Evolutionary conservation across 164 flowering plant species (phyloP).

Genomic region (Brasenia schreberi): DNA sequence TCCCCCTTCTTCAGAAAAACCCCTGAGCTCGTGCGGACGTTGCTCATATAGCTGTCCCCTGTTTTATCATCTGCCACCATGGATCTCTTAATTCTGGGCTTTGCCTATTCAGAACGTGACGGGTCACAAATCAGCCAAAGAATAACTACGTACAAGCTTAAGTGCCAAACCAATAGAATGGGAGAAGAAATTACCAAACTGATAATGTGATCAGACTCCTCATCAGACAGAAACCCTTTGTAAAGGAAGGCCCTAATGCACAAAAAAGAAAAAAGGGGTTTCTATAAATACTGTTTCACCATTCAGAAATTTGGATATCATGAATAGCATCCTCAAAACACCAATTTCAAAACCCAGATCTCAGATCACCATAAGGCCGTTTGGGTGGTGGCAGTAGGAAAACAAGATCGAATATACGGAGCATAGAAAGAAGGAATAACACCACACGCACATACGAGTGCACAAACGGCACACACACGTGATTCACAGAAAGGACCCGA

Average conservation of each 20-base stretch:
- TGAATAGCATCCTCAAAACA: no score
- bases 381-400: no score
- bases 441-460: no score
- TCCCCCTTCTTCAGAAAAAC: slow-evolving; percentile 65
- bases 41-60: slow-evolving; percentile 70
- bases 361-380: no score
- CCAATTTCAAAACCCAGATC: no score
- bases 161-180: not conserved
- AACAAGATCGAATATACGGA: no score
- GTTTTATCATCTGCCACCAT: slow-evolving; percentile 92
- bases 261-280: not conserved
- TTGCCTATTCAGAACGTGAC: slow-evolving; percentile 33
- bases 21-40: slow-evolving; percentile 89
- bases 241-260: slow-evolving; percentile 61
- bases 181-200: slow-evolving; percentile 10
- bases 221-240: slow-evolving; percentile 48
- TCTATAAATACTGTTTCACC: no score
- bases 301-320: no score
- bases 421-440: no score
- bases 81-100: slow-evolving; percentile 63
- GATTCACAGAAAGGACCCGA: not conserved
- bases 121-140: not conserved
- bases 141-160: not conserved
- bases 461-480: no score
- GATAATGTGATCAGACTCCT: slow-evolving; percentile 86